Evolutionary conservation across 495 filamentous ascomycete genomes (phyloP).

Genomic region (Glarea lozoyensis): DNA sequence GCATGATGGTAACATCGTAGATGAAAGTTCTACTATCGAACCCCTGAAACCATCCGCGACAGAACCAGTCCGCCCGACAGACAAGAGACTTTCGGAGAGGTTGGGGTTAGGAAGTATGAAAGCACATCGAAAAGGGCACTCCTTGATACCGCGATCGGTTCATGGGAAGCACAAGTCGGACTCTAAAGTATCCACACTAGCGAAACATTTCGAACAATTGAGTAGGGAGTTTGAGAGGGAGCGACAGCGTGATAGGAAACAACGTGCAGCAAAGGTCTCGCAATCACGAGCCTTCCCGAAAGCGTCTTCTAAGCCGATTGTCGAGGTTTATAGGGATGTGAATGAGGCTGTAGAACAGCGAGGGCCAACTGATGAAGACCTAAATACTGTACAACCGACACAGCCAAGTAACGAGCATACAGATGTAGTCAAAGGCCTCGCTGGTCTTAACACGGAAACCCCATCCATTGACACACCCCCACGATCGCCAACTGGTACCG

Average conservation of each 20-base stretch:
- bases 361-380: slow-evolving; percentile 61
- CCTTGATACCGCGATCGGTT: slow-evolving; percentile 84
- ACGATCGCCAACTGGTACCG: slow-evolving; percentile 17
- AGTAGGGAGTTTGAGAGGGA: slow-evolving; percentile 97
- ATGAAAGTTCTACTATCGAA: slow-evolving; percentile 6
- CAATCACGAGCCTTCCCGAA: slow-evolving; percentile 79
- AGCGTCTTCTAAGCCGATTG: slow-evolving; percentile 88
- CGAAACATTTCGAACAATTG: slow-evolving; percentile 93
- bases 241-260: slow-evolving; percentile 72
- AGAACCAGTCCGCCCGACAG: slow-evolving; percentile 33
- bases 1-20: slow-evolving; percentile 5
- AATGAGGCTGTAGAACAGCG: slow-evolving; percentile 84
- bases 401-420: slow-evolving; percentile 7
- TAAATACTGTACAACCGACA: slow-evolving; percentile 4
- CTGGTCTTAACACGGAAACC: slow-evolving; percentile 11
- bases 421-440: slow-evolving; percentile 9
- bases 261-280: slow-evolving; percentile 70
- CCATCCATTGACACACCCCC: slow-evolving; percentile 1
- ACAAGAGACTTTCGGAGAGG: slow-evolving; percentile 66
- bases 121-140: slow-evolving; percentile 53
- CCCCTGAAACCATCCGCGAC: slow-evolving; percentile 8
- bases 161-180: slow-evolving; percentile 53
- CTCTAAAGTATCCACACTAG: slow-evolving; percentile 74
- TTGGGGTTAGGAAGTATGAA: slow-evolving; percentile 54
- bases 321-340: slow-evolving; percentile 90